Conservation (phyloP, 2,329 filamentous ascomycete species). For the Tolypocladium ovalisporum region DNA sequence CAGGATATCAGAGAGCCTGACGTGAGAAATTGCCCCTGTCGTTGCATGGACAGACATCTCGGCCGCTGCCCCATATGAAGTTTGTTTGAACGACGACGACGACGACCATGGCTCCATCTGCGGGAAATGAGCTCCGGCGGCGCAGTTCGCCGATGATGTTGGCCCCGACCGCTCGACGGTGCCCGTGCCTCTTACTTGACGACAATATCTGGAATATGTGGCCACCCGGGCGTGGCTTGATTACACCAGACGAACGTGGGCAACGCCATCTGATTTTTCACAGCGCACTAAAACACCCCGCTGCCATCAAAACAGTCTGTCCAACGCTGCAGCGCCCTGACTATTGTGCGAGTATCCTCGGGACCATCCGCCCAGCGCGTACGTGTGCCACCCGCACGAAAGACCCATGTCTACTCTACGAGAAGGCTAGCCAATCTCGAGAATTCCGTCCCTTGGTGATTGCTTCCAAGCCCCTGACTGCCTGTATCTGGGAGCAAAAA, state of each 20-base stretch:
- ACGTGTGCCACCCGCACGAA: background rate
- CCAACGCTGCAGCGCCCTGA: background rate
- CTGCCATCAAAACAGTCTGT: background rate
- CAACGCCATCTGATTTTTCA: background rate
- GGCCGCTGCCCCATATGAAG: background rate
- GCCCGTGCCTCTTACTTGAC: background rate
- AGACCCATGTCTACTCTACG: background rate
- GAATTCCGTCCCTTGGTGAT: background rate
- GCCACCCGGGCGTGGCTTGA: background rate
- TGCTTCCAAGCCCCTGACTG: background rate
- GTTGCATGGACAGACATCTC: background rate
- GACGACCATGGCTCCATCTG: background rate
- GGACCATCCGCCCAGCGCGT: background rate
- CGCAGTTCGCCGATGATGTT: too few species aligned
- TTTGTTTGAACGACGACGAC: background rate
- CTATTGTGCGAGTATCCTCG: background rate
- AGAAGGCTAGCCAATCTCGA: background rate
- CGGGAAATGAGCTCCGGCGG: background rate
- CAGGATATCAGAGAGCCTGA: background rate
- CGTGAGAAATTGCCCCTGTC: background rate
- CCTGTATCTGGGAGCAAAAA: background rate
- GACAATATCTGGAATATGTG: background rate
- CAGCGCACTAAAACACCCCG: background rate
- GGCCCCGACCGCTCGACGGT: background rate
- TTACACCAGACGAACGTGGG: background rate